phyloP scores from a whole-genome alignment of 192 early-diverging fungal species.

The Podila epigama region DNA sequence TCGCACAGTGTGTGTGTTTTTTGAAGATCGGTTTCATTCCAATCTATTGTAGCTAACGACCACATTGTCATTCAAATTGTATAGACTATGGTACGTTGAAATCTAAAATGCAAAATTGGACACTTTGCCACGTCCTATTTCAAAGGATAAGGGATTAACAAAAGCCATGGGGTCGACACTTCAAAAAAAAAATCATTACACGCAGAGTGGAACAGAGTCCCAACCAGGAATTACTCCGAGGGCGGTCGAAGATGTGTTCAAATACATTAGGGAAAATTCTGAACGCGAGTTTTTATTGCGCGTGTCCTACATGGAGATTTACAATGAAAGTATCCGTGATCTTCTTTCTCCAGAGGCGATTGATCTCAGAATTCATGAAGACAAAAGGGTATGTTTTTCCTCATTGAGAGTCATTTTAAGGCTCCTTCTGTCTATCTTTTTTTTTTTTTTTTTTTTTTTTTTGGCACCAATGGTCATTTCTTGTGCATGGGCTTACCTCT shows the following conservation, averaged over 20 bases:
- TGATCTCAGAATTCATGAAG: slow-evolving; percentile 90
- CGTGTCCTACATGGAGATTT: slow-evolving; percentile 99
- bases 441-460: background rate
- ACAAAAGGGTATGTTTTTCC: slow-evolving; percentile 45
- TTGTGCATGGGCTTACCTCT: background rate
- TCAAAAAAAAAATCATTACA: slow-evolving; percentile 1
- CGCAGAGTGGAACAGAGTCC: slow-evolving; percentile 66
- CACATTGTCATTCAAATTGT: background rate
- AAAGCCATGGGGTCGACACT: no score
- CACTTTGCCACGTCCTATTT: no score
- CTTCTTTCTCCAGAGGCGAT: slow-evolving; percentile 82
- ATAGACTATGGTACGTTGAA: background rate
- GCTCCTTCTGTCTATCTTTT: background rate
- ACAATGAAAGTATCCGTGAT: slow-evolving; percentile 94
- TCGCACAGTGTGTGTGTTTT: background rate
- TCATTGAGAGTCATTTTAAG: background rate
- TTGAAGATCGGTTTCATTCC: no score
- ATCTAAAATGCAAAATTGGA: background rate
- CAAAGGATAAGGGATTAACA: no score
- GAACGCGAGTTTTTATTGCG: slow-evolving; percentile 88
- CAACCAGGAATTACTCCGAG: slow-evolving; percentile 82
- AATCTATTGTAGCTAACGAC: background rate
- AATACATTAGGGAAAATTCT: slow-evolving; percentile 70
- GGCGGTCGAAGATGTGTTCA: slow-evolving; percentile 80
- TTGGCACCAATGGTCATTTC: background rate